A percentile compares a stretch with the other conserved stretches of the same genome.
These are phyloP conservation scores for Moesziomyces parantarcticus DNA, from an alignment of 1,284 basidiomycete genomes.

Conservation along the genomic window DNA sequence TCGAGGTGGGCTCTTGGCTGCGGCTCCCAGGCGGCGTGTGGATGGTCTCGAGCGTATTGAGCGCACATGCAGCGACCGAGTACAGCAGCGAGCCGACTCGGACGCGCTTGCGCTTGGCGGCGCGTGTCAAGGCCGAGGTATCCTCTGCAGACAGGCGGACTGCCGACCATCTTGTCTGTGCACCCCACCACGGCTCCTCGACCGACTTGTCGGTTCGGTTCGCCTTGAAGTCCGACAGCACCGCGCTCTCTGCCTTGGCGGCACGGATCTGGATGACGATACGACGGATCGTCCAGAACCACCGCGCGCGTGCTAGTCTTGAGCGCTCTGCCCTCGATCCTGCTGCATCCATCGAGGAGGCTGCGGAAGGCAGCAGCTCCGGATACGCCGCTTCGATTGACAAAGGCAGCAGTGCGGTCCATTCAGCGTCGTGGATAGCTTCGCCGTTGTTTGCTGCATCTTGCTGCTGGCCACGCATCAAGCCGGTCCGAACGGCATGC, in stretches of 20 bases:
- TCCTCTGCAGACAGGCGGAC: constrained; percentile 21
- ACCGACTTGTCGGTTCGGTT: constrained; percentile 5
- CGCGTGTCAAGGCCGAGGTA: constrained; percentile 17
- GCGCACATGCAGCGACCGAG: constrained; percentile 33
- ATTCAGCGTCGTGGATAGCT: constrained; percentile 2
- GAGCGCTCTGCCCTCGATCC: not conserved
- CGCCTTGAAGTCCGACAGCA: constrained; percentile 43
- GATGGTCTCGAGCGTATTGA: constrained; percentile 35
- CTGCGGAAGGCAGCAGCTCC: constrained; percentile 11
- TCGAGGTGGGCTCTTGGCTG: constrained; percentile 14
- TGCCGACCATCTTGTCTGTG: constrained; percentile 39
- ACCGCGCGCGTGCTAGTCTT: constrained; percentile 24
- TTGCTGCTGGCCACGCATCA: not conserved
- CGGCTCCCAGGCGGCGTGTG: not conserved
- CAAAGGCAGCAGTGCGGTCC: constrained; percentile 28
- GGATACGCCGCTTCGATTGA: constrained; percentile 42
- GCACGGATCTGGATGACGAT: constrained; percentile 29
- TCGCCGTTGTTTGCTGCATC: not conserved
- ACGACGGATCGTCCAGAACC: constrained; percentile 48
- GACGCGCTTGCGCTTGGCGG: constrained; percentile 37
- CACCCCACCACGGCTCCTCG: constrained; percentile 43
- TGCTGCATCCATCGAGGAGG: not conserved
- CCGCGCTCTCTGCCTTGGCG: constrained; percentile 17
- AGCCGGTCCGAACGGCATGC: constrained; percentile 14
- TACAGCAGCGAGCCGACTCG: constrained; percentile 41